Conservation (phyloP, 2,329 filamentous ascomycete genomes). For the Cercospora berteroae region DNA sequence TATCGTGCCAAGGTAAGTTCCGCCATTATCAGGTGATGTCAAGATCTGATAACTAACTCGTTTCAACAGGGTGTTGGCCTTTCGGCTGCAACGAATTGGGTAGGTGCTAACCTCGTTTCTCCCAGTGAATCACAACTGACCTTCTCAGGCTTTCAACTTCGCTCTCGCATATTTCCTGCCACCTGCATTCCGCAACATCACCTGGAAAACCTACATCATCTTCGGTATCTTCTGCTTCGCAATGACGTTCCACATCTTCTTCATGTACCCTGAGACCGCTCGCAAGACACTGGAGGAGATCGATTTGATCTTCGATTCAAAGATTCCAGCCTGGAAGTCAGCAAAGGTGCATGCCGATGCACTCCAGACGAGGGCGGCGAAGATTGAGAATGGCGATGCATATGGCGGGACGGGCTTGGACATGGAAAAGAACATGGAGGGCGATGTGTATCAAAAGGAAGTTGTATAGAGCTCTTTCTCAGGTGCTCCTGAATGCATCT, state of each 20-base stretch:
- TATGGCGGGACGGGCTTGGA: neutral
- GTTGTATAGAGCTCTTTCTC: neutral
- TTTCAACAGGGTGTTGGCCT: constrained; percentile 53
- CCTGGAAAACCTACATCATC: constrained; percentile 62
- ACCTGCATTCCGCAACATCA: constrained; percentile 58
- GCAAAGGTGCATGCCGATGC: constrained; percentile 23
- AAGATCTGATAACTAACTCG: neutral
- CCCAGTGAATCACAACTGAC: neutral
- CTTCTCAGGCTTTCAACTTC: constrained; percentile 33
- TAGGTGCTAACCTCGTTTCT: constrained; percentile 24
- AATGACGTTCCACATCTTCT: constrained; percentile 50
- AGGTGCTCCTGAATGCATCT: neutral
- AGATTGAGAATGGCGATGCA: constrained; percentile 15
- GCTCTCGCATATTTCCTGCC: constrained; percentile 60
- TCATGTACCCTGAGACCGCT: constrained; percentile 43
- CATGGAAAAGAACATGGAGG: constrained; percentile 12
- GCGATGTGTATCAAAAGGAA: constrained; percentile 9
- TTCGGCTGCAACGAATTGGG: constrained; percentile 54
- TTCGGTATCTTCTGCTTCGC: constrained; percentile 66
- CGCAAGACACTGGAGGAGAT: constrained; percentile 41
- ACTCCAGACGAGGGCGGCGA: constrained; percentile 15
- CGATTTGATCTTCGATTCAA: constrained; percentile 37
- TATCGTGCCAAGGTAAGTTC: constrained; percentile 50
- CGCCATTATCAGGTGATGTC: too few species aligned
- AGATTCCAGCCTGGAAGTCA: constrained; percentile 33